Conservation (phyloP, 805 yeast species). For the Metschnikowia lachancei region DNA sequence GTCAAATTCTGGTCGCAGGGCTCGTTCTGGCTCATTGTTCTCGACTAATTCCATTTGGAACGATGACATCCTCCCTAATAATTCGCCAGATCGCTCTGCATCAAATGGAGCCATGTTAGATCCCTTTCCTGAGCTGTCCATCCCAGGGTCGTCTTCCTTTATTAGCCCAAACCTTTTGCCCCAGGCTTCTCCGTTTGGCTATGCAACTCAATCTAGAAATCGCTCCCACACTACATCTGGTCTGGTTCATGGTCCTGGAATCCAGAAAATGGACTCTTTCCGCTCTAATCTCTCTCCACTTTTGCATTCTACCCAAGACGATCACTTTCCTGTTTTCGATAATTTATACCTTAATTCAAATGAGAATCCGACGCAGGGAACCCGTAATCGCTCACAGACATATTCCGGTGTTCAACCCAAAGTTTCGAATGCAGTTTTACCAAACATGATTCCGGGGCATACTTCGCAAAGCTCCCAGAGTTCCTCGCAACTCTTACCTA, state of each 20-base stretch:
- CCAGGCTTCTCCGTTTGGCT: constrained; percentile 15
- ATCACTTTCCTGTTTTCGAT: constrained; percentile 32
- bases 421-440: constrained; percentile 3
- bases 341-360: constrained; percentile 28
- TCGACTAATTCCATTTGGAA: constrained; percentile 58
- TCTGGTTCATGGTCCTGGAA: constrained; percentile 24
- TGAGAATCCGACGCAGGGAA: constrained; percentile 10
- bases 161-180: constrained; percentile 23
- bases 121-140: constrained; percentile 12
- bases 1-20: constrained; percentile 27
- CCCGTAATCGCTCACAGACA: constrained; percentile 41
- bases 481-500: constrained; percentile 1
- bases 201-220: constrained; percentile 22
- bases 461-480: constrained; percentile 2
- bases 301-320: constrained; percentile 24
- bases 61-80: constrained; percentile 34
- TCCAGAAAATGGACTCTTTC: constrained; percentile 13
- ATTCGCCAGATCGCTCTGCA: constrained; percentile 18
- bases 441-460: constrained; percentile 1
- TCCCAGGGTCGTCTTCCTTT: constrained; percentile 12
- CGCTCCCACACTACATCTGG: constrained; percentile 55
- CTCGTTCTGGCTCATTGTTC: constrained; percentile 57
- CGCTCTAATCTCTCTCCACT: constrained; percentile 27
- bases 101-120: constrained; percentile 15
- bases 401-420: constrained; percentile 32